These are phyloP conservation scores for Tremella mesenterica DNA, from an alignment of 768 basidiomycete genomes.

Conservation along the genomic window DNA sequence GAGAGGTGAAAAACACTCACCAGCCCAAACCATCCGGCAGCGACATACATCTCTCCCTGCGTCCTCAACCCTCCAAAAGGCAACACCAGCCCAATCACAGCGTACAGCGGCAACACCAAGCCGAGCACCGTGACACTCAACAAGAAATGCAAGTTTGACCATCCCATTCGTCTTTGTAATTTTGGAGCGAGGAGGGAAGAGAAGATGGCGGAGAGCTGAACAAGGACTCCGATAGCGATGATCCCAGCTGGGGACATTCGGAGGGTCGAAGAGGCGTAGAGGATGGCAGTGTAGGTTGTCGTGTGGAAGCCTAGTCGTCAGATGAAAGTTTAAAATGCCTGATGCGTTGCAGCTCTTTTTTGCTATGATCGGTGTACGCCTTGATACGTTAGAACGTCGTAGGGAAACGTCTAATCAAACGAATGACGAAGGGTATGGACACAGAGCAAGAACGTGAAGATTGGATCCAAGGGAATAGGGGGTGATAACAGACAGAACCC, in stretches of 20 bases:
- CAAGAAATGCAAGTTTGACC: constrained; percentile 60
- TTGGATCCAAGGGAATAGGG: neutral
- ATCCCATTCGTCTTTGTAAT: constrained; percentile 56
- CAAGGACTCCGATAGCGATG: constrained; percentile 69
- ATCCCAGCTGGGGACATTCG: constrained; percentile 70
- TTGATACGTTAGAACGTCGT: neutral
- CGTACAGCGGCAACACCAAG: constrained; percentile 65
- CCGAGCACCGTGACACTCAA: constrained; percentile 60
- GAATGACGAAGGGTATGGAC: neutral
- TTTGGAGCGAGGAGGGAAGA: constrained; percentile 76
- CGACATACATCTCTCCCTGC: constrained; percentile 71
- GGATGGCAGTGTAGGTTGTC: constrained; percentile 78
- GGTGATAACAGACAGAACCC: constrained; percentile 21
- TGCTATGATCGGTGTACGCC: neutral
- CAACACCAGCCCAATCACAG: constrained; percentile 67
- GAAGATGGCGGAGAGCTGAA: constrained; percentile 62
- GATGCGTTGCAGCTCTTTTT: too few relatives aligned
- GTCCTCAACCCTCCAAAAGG: constrained; percentile 60
- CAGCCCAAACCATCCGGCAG: constrained; percentile 73
- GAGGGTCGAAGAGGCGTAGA: constrained; percentile 83
- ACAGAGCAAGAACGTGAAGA: neutral
- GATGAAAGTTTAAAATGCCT: too few relatives aligned
- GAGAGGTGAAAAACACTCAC: constrained; percentile 42
- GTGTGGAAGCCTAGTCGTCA: constrained; percentile 67
- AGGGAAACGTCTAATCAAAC: neutral